Percentiles rank a stretch among this genome's conserved stretches.
Conservation (phyloP, 305 asterid species). For the Andrographis paniculata region DNA sequence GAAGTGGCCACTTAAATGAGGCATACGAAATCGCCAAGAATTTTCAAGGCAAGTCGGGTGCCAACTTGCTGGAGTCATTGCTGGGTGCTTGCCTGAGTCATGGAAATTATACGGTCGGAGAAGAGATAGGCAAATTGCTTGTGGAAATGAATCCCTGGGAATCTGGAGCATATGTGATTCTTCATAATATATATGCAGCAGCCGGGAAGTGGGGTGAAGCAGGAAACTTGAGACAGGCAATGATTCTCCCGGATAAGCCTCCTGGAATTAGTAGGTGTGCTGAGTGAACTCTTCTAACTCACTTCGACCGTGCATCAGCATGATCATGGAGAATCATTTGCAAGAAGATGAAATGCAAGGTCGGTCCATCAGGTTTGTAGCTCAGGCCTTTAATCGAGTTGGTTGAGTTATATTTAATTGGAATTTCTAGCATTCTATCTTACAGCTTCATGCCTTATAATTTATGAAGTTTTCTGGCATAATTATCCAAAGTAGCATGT, state of each 20-base stretch:
- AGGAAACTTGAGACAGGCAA: slow-evolving; percentile 27
- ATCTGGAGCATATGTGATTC: slow-evolving; percentile 27
- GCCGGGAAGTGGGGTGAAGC: slow-evolving; percentile 48
- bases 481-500: no score
- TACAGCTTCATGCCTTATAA: no score
- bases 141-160: slow-evolving; percentile 24
- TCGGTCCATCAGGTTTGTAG: no score
- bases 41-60: slow-evolving; percentile 11
- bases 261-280: slow-evolving; percentile 50
- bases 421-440: no score
- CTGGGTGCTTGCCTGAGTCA: slow-evolving; percentile 44
- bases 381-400: no score
- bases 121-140: slow-evolving; percentile 33
- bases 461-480: no score
- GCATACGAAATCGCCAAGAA: slow-evolving; percentile 34
- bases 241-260: slow-evolving; percentile 21
- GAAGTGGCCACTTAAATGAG: slow-evolving; percentile 48
- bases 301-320: no score
- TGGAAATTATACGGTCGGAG: slow-evolving; percentile 36
- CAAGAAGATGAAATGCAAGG: no score
- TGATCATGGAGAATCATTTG: no score
- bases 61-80: slow-evolving; percentile 23
- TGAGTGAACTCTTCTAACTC: no score
- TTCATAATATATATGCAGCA: slow-evolving; percentile 38
- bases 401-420: no score